These are phyloP conservation scores for Gossypium trilobum DNA, from an alignment of 441 rosid genomes.

Conservation along the genomic window DNA sequence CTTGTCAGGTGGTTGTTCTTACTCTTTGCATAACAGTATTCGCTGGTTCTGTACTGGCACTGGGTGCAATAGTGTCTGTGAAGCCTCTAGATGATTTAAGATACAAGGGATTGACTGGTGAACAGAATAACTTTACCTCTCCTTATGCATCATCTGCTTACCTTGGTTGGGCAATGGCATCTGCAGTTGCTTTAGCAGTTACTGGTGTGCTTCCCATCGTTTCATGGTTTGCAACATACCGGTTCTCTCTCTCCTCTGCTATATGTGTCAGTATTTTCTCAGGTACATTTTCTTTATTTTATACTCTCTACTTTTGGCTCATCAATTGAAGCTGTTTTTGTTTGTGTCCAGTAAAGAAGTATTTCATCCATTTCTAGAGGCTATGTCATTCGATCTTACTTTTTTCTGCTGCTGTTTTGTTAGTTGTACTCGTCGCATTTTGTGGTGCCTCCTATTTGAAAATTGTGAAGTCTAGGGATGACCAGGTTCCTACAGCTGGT, in stretches of 20 bases:
- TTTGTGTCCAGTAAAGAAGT: slow-evolving; percentile 11
- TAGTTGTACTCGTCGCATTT: slow-evolving; percentile 89
- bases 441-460: slow-evolving; percentile 89
- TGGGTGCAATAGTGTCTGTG: slow-evolving; percentile 86
- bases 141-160: slow-evolving; percentile 84
- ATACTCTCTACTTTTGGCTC: neutral
- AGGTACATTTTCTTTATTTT: slow-evolving; percentile 40
- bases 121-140: slow-evolving; percentile 51
- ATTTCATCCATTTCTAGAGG: slow-evolving; percentile 6
- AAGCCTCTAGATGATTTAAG: slow-evolving; percentile 77
- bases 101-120: slow-evolving; percentile 74
- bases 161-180: slow-evolving; percentile 99
- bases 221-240: slow-evolving; percentile 96
- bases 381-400: slow-evolving; percentile 14
- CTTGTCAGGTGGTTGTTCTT: slow-evolving; percentile 68
- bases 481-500: slow-evolving; percentile 75
- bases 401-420: slow-evolving; percentile 26
- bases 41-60: slow-evolving; percentile 65
- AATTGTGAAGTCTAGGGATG: slow-evolving; percentile 82
- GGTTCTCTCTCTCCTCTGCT: slow-evolving; percentile 93
- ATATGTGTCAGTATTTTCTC: slow-evolving; percentile 70
- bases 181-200: slow-evolving; percentile 82
- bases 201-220: slow-evolving; percentile 90
- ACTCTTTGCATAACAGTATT: slow-evolving; percentile 56
- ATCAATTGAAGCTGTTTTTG: neutral